These are phyloP conservation scores for Solanum etuberosum DNA, from an alignment of 257 asterid genomes.

Conservation along the genomic window DNA sequence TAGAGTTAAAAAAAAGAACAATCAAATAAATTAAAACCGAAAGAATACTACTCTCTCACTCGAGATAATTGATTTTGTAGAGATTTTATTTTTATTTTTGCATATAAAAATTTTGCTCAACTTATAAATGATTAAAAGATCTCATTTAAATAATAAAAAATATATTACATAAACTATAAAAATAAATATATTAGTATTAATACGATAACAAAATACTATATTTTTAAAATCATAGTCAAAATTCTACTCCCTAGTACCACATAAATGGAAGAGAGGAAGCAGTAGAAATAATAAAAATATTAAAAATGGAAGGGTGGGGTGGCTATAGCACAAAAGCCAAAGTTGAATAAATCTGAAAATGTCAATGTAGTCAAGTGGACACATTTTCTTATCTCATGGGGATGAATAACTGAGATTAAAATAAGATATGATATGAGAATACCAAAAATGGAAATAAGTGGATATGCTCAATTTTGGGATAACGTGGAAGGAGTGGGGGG, in stretches of 20 bases:
- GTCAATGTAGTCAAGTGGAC: background rate
- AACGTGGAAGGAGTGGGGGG: background rate
- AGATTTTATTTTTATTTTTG: too few relatives aligned
- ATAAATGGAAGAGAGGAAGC: background rate
- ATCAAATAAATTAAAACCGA: too few relatives aligned
- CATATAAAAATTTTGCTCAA: too few relatives aligned
- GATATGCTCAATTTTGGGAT: slow-evolving; percentile 4
- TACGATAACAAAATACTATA: too few relatives aligned
- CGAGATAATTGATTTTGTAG: too few relatives aligned
- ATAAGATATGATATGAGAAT: background rate
- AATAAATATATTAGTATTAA: too few relatives aligned
- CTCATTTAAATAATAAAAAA: too few relatives aligned
- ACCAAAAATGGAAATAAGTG: background rate
- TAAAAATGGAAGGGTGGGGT: background rate
- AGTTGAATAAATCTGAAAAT: background rate
- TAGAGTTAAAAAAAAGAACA: too few relatives aligned
- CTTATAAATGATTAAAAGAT: background rate
- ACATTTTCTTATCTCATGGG: background rate
- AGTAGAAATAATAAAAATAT: background rate
- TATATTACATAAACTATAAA: too few relatives aligned
- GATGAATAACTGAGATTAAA: background rate
- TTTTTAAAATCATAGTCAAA: too few relatives aligned
- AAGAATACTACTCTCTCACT: too few relatives aligned
- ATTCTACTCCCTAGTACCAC: background rate
- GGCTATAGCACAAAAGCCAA: background rate